Evolutionary conservation across 164 flowering plant genomes (phyloP), one percentile per base, ranked within the genome.

Genomic region (Liriodendron chinense): DNA sequence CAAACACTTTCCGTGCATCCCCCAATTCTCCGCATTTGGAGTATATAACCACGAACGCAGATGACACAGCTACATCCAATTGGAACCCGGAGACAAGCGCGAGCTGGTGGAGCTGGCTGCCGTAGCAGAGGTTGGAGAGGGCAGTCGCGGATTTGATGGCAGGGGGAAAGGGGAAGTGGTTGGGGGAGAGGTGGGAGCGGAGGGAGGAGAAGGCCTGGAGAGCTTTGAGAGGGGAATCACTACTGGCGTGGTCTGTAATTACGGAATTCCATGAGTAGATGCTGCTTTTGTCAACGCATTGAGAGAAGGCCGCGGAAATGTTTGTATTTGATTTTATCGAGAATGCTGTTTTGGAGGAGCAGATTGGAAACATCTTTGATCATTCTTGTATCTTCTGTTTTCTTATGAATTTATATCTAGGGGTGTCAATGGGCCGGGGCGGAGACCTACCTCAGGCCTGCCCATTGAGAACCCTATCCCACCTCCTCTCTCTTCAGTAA

Each of bases 1-100:
- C 94, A 68, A 94, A 94, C 87, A 89, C n/a, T 47, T 66, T 80
- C 21, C 89, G 68, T 0, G 98, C 98, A 62, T 88, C 92, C 4
- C 43, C 48, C 71, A 91, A 71, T 4, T 85, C 72, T 7, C 92
- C 87, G 47, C 94, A 94, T 53, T 90, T 92, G 0, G 92, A 83
- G 80, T 92, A 94, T 96, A 94, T 90, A 66, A 89, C 93, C 18
- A 94, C 73, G 47, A 94, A 85, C 50, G 98, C 90, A 9, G 98
- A 92, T 1, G 92, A 86, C 10, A 94, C 89, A 94, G 7, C n/a
- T n/a, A 92, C 72, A 75, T 94, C 97, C 0, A 74, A 47, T 1
- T 81, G 88, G 34, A 78, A 84, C 14, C 98, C 97, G 24, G 89
- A 89, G 48, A 89, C 72, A 7, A 92, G 57, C 20, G 94, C 93